phyloP scores from a whole-genome alignment of 2,329 filamentous ascomycete genomes.

The Trichophyton benhamiae region DNA sequence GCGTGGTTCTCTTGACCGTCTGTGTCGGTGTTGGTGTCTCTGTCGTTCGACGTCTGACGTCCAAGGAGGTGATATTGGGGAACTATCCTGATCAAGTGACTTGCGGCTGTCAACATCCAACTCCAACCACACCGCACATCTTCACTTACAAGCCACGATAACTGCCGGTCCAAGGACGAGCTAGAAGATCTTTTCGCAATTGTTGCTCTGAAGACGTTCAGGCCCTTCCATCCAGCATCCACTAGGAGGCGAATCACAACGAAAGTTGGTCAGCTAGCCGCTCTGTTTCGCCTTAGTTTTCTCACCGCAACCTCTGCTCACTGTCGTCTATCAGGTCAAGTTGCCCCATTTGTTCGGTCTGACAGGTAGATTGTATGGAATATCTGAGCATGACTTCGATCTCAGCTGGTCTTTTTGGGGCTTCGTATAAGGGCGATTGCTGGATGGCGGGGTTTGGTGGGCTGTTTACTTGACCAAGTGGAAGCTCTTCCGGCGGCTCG shows the following conservation, averaged over 20 bases:
- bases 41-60: background rate
- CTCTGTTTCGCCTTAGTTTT: background rate
- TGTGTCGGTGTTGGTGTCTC: background rate
- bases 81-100: background rate
- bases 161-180: background rate
- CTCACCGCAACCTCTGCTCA: background rate
- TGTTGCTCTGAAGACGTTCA: background rate
- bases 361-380: background rate
- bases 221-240: background rate
- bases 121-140: background rate
- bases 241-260: background rate
- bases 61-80: background rate
- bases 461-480: background rate
- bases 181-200: background rate
- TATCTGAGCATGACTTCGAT: background rate
- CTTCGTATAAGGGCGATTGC: background rate
- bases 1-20: background rate
- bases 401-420: background rate
- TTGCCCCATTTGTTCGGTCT: background rate
- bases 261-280: background rate
- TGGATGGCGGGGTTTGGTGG: conserved; percentile 1
- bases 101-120: no score
- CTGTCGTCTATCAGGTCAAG: background rate
- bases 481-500: background rate
- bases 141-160: background rate